Evolutionary conservation across 257 asterid genomes (phyloP).

Genomic region (Solanum boliviense): DNA sequence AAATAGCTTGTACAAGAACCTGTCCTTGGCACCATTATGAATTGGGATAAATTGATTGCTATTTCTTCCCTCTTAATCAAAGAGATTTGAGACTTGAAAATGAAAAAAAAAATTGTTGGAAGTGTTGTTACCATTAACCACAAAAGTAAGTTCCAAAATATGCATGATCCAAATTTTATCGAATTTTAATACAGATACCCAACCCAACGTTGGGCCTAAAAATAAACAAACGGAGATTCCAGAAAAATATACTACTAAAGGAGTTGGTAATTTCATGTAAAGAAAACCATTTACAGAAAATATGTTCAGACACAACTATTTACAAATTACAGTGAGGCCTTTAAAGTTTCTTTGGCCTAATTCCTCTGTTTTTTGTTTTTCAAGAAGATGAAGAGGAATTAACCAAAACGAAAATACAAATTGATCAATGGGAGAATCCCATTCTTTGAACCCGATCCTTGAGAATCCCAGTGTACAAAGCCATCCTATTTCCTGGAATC

Average conservation of each 20-base stretch:
- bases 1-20: not conserved
- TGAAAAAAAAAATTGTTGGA: not conserved
- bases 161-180: not conserved
- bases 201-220: too few species aligned
- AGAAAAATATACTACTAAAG: not conserved
- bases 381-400: not conserved
- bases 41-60: not conserved
- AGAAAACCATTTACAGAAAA: not conserved
- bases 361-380: not conserved
- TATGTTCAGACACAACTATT: not conserved
- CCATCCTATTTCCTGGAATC: conserved; percentile 61
- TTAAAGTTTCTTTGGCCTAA: not conserved
- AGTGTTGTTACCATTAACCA: not conserved
- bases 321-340: not conserved
- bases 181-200: too few species aligned
- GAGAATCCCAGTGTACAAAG: conserved; percentile 65
- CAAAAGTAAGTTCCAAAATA: not conserved
- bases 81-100: not conserved
- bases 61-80: not conserved
- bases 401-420: not conserved
- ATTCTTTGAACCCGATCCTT: conserved; percentile 52
- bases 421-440: conserved; percentile 10
- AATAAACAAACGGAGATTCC: not conserved
- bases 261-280: not conserved
- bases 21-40: not conserved